Evolutionary conservation across 2,329 filamentous ascomycete genomes (phyloP).

Genomic region (Colletotrichum viniferum): DNA sequence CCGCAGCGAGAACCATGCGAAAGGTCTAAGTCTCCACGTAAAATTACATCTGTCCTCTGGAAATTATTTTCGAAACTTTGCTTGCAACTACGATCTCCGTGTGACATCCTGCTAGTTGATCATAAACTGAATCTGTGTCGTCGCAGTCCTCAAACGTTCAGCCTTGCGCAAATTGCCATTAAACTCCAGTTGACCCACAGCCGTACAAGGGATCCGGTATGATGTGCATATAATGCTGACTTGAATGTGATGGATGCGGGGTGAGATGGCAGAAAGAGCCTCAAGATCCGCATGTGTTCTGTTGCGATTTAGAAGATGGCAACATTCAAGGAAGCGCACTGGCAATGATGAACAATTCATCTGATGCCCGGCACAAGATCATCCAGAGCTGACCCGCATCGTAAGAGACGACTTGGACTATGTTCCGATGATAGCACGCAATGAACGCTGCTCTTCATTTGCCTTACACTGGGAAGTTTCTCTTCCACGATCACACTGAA

Average conservation of each 20-base stretch:
- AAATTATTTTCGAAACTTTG: not conserved
- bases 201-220: not conserved
- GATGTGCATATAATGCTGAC: not conserved
- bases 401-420: not conserved
- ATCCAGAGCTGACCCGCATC: fast-evolving
- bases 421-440: not conserved
- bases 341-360: not conserved
- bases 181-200: not conserved
- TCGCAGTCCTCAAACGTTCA: not conserved
- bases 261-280: not conserved
- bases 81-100: not conserved
- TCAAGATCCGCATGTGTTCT: not conserved
- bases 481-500: not conserved
- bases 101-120: not conserved
- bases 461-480: not conserved
- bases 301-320: not conserved
- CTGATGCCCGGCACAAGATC: not conserved
- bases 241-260: not conserved
- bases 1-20: not conserved
- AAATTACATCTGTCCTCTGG: not conserved
- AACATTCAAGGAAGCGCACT: not conserved
- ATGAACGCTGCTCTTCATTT: not conserved
- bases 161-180: not conserved
- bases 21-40: not conserved
- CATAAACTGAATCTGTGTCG: not conserved